These are phyloP conservation scores for Cyclotella choctawhatcheeana DNA, from an alignment of 108 stramenopile genomes.

Conservation along the genomic window DNA sequence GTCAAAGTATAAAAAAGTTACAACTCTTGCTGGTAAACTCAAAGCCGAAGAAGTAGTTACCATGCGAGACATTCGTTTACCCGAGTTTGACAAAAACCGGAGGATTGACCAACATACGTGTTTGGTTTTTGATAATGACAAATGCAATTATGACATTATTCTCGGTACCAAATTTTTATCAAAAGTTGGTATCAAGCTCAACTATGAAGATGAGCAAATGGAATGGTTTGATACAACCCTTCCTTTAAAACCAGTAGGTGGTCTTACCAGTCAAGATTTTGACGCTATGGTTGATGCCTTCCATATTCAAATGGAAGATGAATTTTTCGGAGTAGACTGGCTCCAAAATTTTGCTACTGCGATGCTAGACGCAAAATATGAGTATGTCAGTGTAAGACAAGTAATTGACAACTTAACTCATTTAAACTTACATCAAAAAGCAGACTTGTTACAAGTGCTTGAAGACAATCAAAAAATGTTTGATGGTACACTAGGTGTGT, in stretches of 20 bases:
- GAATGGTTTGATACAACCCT: constrained; percentile 16
- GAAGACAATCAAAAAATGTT: constrained; percentile 28
- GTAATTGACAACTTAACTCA: constrained; percentile 17
- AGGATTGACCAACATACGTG: neutral
- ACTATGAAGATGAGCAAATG: constrained; percentile 7
- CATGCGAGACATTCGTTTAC: constrained; percentile 2
- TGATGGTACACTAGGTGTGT: constrained; percentile 45
- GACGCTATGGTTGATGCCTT: constrained; percentile 2
- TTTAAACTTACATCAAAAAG: constrained; percentile 22
- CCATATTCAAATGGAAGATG: constrained; percentile 8
- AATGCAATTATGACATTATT: constrained; percentile 12
- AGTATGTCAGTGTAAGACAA: neutral
- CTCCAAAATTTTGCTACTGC: neutral
- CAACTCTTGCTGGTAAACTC: neutral
- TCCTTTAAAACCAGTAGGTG: neutral
- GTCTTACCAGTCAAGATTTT: neutral
- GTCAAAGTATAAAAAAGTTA: neutral
- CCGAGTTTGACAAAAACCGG: constrained; percentile 20
- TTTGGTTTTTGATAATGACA: constrained; percentile 9
- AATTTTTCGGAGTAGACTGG: constrained; percentile 11
- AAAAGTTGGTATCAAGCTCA: constrained; percentile 16
- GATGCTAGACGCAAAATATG: constrained; percentile 14
- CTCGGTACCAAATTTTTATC: constrained; percentile 20
- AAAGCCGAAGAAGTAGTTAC: constrained; percentile 11
- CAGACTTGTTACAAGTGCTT: constrained; percentile 18